Conservation (phyloP, 805 yeast species). For the Kazachstania kunashirensis region DNA sequence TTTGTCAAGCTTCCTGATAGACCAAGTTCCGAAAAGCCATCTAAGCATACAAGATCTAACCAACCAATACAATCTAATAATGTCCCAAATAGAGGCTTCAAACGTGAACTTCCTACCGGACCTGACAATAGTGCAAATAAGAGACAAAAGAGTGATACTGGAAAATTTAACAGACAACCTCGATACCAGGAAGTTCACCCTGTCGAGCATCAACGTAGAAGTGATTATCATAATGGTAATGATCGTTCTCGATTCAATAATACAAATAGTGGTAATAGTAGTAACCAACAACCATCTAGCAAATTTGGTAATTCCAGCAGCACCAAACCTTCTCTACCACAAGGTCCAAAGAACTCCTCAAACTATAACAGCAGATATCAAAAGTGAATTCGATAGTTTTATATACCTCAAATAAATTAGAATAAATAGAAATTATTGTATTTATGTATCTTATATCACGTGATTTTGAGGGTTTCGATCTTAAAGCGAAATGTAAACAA, state of each 20-base stretch:
- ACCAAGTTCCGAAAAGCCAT: neutral
- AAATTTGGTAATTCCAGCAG: neutral
- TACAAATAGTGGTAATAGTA: too few species aligned
- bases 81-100: too few species aligned
- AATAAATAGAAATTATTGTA: too few species aligned
- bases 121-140: conserved; percentile 12
- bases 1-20: neutral
- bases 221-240: neutral
- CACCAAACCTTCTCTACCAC: conserved; percentile 13
- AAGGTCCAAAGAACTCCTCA: conserved; percentile 17
- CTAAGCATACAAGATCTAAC: too few species aligned
- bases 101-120: conserved; percentile 4
- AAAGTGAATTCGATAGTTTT: neutral
- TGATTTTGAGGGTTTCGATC: too few species aligned
- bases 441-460: too few species aligned
- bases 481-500: too few species aligned
- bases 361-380: conserved; percentile 14
- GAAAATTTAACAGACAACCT: conserved; percentile 2
- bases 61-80: too few species aligned
- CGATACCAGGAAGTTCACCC: neutral
- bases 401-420: too few species aligned
- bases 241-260: conserved; percentile 8
- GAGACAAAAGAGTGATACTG: conserved; percentile 3
- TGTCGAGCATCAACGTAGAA: neutral
- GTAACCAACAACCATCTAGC: neutral